Evolutionary conservation across 2,329 filamentous ascomycete species (phyloP).

Genomic region (Hypoxylon sp.): DNA sequence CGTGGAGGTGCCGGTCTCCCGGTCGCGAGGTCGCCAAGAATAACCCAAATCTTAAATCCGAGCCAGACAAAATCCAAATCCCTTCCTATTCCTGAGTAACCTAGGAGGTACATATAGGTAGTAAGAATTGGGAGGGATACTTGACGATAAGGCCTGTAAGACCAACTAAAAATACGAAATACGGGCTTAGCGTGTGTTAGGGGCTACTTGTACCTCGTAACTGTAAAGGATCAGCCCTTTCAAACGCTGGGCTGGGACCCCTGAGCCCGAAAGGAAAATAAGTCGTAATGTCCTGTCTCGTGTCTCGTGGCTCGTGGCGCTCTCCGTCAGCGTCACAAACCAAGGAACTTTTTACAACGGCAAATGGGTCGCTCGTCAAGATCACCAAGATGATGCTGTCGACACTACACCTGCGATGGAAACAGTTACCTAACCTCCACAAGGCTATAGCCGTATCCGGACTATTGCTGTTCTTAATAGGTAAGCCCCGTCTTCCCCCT

Average conservation of each 20-base stretch:
- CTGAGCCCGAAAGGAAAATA: constrained; percentile 10
- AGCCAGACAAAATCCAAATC: neutral
- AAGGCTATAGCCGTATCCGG: constrained; percentile 41
- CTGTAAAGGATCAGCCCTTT: neutral
- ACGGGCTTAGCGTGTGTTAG: neutral
- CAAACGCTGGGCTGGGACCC: constrained; percentile 6
- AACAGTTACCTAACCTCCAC: constrained; percentile 45
- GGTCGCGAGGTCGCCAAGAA: constrained; percentile 28
- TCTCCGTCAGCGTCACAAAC: neutral
- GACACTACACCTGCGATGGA: constrained; percentile 34
- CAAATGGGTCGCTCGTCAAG: constrained; percentile 30
- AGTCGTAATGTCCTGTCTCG: constrained; percentile 9
- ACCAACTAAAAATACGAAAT: no score
- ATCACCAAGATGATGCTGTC: constrained; percentile 37
- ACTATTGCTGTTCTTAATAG: constrained; percentile 41
- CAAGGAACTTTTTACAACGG: no score
- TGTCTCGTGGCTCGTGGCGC: constrained; percentile 5
- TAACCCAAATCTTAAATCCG: constrained; percentile 1
- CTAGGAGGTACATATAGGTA: neutral
- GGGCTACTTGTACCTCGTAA: neutral
- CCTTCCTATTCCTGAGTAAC: neutral
- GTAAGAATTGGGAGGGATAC: no score
- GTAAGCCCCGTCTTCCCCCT: constrained; percentile 31
- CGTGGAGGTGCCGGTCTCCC: constrained; percentile 29
- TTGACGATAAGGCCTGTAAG: no score